phyloP scores from a whole-genome alignment of 352 stramenopile genomes.

The Peronospora belbahrii region DNA sequence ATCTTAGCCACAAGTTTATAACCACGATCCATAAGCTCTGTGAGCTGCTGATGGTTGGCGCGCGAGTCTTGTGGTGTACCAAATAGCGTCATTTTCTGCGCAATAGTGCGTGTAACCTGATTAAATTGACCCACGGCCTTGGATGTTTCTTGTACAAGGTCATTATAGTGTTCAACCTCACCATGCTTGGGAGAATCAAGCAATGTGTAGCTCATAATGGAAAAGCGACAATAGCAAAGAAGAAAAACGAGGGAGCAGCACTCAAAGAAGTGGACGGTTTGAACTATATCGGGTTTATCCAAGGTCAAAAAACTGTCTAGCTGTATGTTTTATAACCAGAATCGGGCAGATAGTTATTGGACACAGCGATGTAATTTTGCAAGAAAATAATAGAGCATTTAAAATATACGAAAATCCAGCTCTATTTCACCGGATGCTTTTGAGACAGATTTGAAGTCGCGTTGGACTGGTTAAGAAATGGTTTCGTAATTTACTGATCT shows the following conservation, averaged over 20 bases:
- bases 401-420: constrained; percentile 4
- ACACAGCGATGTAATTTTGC: too few species aligned
- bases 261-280: background rate
- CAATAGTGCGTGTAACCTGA: constrained; percentile 43
- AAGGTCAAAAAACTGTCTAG: too few species aligned
- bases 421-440: background rate
- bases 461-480: constrained; percentile 1
- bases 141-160: constrained; percentile 47
- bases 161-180: constrained; percentile 44
- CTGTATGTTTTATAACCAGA: too few species aligned
- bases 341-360: background rate
- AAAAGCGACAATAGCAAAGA: background rate
- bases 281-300: constrained; percentile 12
- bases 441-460: constrained; percentile 9
- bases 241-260: background rate
- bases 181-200: constrained; percentile 41
- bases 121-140: constrained; percentile 56
- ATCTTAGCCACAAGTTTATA: constrained; percentile 56
- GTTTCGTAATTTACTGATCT: background rate
- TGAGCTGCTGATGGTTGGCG: constrained; percentile 55
- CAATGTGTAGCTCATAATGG: constrained; percentile 38
- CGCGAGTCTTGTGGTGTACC: constrained; percentile 47
- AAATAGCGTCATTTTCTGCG: constrained; percentile 61
- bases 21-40: constrained; percentile 46
- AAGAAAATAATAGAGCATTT: background rate